Evolutionary conservation across 2,329 filamentous ascomycete species (phyloP).

Genomic region (Alternaria longipes): DNA sequence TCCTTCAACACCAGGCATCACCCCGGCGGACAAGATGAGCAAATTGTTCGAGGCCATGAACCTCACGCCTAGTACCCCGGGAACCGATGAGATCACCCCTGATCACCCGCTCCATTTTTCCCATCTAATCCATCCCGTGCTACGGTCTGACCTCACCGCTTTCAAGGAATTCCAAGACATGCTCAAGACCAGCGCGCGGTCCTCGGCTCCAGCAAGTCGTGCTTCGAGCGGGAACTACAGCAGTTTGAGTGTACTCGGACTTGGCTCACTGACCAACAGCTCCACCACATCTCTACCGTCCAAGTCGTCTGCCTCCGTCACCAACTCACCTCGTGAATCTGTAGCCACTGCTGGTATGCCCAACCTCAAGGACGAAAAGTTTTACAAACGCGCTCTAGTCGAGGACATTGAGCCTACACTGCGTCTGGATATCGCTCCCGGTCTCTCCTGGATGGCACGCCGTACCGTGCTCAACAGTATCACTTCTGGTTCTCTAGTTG

Average conservation of each 20-base stretch:
- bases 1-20: constrained; percentile 80
- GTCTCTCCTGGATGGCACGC: constrained; percentile 91
- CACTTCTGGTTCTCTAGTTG: constrained; percentile 83
- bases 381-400: constrained; percentile 87
- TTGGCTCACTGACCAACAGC: constrained; percentile 62
- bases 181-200: constrained; percentile 69
- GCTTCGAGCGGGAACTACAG: constrained; percentile 76
- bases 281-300: constrained; percentile 62
- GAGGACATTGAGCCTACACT: constrained; percentile 97
- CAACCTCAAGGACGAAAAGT: constrained; percentile 86
- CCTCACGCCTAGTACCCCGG: constrained; percentile 59
- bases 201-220: constrained; percentile 68
- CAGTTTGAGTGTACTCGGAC: constrained; percentile 67
- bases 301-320: constrained; percentile 51
- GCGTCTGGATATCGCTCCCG: constrained; percentile 86
- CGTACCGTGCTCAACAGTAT: constrained; percentile 85
- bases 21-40: constrained; percentile 64
- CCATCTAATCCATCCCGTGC: constrained; percentile 82
- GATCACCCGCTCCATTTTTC: constrained; percentile 77
- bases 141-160: constrained; percentile 80
- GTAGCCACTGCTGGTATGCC: constrained; percentile 53
- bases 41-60: constrained; percentile 69
- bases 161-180: constrained; percentile 88
- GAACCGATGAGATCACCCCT: constrained; percentile 64
- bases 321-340: constrained; percentile 49